Percentiles rank a stretch among this genome's conserved stretches.
phyloP scores from a whole-genome alignment of 2,329 filamentous ascomycete species.

The Zopfia rhizophila region DNA sequence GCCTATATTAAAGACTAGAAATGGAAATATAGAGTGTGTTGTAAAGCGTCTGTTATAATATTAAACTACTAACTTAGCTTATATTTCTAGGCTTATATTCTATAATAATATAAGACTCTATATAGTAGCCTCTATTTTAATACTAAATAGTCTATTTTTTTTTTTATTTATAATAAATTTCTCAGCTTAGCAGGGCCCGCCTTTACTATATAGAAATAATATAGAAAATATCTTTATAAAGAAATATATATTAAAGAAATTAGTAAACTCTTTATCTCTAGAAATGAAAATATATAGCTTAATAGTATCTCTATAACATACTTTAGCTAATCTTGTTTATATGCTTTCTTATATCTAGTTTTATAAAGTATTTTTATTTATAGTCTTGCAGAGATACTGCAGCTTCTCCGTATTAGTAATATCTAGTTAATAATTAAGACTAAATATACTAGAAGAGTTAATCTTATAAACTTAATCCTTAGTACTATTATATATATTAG shows the following conservation, averaged over 20 bases:
- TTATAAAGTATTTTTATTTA: not conserved
- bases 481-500: too few relatives aligned
- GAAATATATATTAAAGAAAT: slow-evolving; percentile 6
- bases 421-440: slow-evolving; percentile 1
- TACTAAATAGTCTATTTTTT: too few relatives aligned
- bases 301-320: not conserved
- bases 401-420: slow-evolving; percentile 10
- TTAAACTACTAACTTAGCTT: slow-evolving; percentile 6
- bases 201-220: slow-evolving; percentile 8
- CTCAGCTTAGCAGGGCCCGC: slow-evolving; percentile 8
- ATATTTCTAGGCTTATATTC: slow-evolving; percentile 9
- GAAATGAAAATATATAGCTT: slow-evolving; percentile 11
- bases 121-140: not conserved
- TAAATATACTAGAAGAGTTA: slow-evolving; percentile 6
- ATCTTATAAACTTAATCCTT: slow-evolving; percentile 8
- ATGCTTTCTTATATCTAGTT: not conserved
- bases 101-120: slow-evolving; percentile 1
- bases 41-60: slow-evolving; percentile 4
- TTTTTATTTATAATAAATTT: too few relatives aligned
- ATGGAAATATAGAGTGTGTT: slow-evolving; percentile 4
- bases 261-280: slow-evolving; percentile 8
- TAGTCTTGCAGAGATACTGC: slow-evolving; percentile 8
- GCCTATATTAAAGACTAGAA: slow-evolving; percentile 12
- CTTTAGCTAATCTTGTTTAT: slow-evolving; percentile 4
- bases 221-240: slow-evolving; percentile 12